These are phyloP conservation scores for Geotrichum ghanense DNA, from an alignment of 805 yeast species.

Conservation along the genomic window DNA sequence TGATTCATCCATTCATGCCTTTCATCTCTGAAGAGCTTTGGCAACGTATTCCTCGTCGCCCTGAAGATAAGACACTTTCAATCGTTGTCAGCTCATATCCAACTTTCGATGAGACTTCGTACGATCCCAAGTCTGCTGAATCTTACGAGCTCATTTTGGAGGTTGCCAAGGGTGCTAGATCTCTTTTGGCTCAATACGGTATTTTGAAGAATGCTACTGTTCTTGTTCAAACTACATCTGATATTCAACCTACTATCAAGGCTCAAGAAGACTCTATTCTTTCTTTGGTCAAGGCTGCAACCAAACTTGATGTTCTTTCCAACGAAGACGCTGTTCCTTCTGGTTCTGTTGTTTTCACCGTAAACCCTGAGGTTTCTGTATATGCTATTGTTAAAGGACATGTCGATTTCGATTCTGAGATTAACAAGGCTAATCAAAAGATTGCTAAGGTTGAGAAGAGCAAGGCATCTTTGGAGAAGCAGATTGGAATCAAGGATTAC, in stretches of 20 bases:
- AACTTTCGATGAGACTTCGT: constrained; percentile 44
- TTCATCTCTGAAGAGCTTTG: constrained; percentile 95
- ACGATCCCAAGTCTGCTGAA: constrained; percentile 50
- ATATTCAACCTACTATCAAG: constrained; percentile 39
- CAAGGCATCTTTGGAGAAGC: constrained; percentile 55
- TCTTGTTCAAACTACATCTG: constrained; percentile 56
- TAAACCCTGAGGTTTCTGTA: constrained; percentile 70
- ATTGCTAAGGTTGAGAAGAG: constrained; percentile 52
- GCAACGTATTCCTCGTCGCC: constrained; percentile 93
- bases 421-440: constrained; percentile 70
- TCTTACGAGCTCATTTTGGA: constrained; percentile 80
- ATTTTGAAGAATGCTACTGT: constrained; percentile 83
- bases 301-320: constrained; percentile 51
- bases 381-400: constrained; percentile 91
- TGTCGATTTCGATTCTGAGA: constrained; percentile 85
- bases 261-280: constrained; percentile 79
- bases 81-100: constrained; percentile 80
- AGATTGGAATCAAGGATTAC: constrained; percentile 62
- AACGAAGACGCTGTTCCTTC: constrained; percentile 51
- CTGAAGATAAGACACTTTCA: constrained; percentile 53
- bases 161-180: constrained; percentile 83
- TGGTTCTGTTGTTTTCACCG: constrained; percentile 82
- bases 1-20: constrained; percentile 99
- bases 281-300: constrained; percentile 85
- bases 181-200: constrained; percentile 80